Conservation (phyloP, 1,284 basidiomycete species). For the Wallemia mellicola region DNA sequence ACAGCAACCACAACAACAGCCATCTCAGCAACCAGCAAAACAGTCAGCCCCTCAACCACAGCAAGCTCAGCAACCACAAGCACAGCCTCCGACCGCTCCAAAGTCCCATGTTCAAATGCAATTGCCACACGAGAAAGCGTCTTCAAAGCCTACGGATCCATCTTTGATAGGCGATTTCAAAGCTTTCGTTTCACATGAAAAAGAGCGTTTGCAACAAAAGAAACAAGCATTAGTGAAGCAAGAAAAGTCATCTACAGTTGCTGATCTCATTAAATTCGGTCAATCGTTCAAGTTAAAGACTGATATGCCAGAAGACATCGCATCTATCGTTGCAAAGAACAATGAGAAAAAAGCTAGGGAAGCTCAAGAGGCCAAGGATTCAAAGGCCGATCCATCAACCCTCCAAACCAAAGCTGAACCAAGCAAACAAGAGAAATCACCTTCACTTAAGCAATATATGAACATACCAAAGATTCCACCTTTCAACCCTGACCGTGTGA, state of each 20-base stretch:
- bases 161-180: slow-evolving; percentile 26
- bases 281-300: slow-evolving; percentile 85
- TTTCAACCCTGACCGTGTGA: slow-evolving; percentile 33
- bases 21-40: background rate
- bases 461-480: slow-evolving; percentile 66
- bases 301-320: slow-evolving; percentile 73
- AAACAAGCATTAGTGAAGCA: slow-evolving; percentile 63
- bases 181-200: slow-evolving; percentile 65
- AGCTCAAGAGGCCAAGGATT: slow-evolving; percentile 46
- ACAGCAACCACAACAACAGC: slow-evolving; percentile 6
- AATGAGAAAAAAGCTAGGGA: slow-evolving; percentile 54
- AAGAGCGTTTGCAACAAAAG: slow-evolving; percentile 60
- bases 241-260: slow-evolving; percentile 74
- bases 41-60: slow-evolving; percentile 1
- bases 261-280: slow-evolving; percentile 73
- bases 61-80: background rate
- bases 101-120: slow-evolving; percentile 2
- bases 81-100: background rate
- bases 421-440: slow-evolving; percentile 12
- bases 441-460: slow-evolving; percentile 28
- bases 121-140: background rate
- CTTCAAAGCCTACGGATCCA: slow-evolving; percentile 7
- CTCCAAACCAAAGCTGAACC: slow-evolving; percentile 21
- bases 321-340: slow-evolving; percentile 70
- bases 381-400: slow-evolving; percentile 30